phyloP scores from a whole-genome alignment of 2,329 filamentous ascomycete genomes.

The Cladobotryum protrusum region DNA sequence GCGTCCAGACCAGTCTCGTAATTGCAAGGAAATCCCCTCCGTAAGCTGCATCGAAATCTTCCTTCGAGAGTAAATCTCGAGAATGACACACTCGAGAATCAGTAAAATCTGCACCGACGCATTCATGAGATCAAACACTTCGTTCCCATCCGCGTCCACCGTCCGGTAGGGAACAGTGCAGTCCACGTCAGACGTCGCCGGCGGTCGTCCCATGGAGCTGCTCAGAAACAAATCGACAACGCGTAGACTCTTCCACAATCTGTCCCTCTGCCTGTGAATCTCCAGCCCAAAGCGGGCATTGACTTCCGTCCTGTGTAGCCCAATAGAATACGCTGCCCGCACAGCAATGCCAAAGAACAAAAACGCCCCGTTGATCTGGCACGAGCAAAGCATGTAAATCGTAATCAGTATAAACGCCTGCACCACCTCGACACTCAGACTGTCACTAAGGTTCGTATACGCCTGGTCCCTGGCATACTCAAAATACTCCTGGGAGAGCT shows the following conservation, averaged over 20 bases:
- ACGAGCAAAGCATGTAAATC: constrained; percentile 48
- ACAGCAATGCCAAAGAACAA: constrained; percentile 49
- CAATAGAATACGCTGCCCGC: constrained; percentile 47
- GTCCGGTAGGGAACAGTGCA: constrained; percentile 45
- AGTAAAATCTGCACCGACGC: constrained; percentile 48
- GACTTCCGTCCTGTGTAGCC: constrained; percentile 47
- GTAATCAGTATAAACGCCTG: constrained; percentile 46
- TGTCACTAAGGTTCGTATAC: constrained; percentile 37
- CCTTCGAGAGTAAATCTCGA: constrained; percentile 46
- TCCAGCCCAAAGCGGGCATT: constrained; percentile 45
- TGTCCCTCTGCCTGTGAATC: constrained; percentile 38
- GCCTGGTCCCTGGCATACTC: constrained; percentile 43
- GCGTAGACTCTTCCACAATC: constrained; percentile 49
- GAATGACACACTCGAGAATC: constrained; percentile 44
- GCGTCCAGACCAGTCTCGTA: constrained; percentile 44
- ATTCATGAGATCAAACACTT: constrained; percentile 41
- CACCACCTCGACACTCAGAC: constrained; percentile 43
- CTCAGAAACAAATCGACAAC: constrained; percentile 47
- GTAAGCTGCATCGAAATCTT: constrained; percentile 49
- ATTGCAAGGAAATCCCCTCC: constrained; percentile 46
- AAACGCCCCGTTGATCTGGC: constrained; percentile 50
- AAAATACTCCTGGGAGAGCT: constrained; percentile 39
- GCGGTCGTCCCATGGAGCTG: constrained; percentile 49
- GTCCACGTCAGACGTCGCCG: constrained; percentile 47
- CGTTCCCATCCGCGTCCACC: constrained; percentile 29